A percentile compares a stretch with the other conserved stretches of the same genome.
Conservation (phyloP, 2,329 filamentous ascomycete genomes). For the Trichophyton benhamiae region DNA sequence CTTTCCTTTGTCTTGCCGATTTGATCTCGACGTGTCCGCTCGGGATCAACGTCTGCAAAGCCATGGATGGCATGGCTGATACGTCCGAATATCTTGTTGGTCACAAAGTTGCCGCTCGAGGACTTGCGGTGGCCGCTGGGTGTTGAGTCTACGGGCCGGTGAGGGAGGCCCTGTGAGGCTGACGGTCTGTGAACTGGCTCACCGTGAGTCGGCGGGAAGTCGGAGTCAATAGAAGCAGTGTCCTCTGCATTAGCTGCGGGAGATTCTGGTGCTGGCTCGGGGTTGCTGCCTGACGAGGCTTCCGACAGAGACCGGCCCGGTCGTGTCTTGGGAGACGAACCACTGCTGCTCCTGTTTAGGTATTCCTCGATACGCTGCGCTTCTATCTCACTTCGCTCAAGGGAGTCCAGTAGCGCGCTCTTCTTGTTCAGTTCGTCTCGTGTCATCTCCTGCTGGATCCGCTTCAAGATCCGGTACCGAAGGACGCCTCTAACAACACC, state of each 20-base stretch:
- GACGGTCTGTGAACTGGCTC: conserved; percentile 54
- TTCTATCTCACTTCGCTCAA: conserved; percentile 90
- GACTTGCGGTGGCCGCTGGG: conserved; percentile 57
- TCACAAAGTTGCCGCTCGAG: conserved; percentile 78
- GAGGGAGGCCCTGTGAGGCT: conserved; percentile 56
- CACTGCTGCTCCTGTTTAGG: conserved; percentile 54
- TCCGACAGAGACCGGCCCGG: conserved; percentile 57
- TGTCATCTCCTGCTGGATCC: conserved; percentile 95
- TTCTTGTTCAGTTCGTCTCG: conserved; percentile 87
- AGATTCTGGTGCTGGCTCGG: conserved; percentile 34
- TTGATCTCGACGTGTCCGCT: conserved; percentile 78
- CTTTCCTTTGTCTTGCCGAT: conserved; percentile 93
- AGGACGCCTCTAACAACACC: conserved; percentile 83
- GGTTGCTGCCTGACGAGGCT: conserved; percentile 37
- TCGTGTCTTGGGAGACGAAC: conserved; percentile 35
- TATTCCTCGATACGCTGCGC: conserved; percentile 90
- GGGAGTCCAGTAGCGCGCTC: conserved; percentile 62
- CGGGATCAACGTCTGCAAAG: conserved; percentile 90
- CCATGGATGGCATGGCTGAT: conserved; percentile 93
- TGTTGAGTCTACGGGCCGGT: conserved; percentile 26
- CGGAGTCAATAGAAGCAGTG: conserved; percentile 83
- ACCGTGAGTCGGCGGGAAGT: conserved; percentile 82
- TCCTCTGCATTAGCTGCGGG: conserved; percentile 58
- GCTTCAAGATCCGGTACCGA: conserved; percentile 79
- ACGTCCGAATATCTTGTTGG: conserved; percentile 83